These are phyloP conservation scores for Nakazawaea wickerhamii DNA, from an alignment of 805 yeast species.

Conservation along the genomic window DNA sequence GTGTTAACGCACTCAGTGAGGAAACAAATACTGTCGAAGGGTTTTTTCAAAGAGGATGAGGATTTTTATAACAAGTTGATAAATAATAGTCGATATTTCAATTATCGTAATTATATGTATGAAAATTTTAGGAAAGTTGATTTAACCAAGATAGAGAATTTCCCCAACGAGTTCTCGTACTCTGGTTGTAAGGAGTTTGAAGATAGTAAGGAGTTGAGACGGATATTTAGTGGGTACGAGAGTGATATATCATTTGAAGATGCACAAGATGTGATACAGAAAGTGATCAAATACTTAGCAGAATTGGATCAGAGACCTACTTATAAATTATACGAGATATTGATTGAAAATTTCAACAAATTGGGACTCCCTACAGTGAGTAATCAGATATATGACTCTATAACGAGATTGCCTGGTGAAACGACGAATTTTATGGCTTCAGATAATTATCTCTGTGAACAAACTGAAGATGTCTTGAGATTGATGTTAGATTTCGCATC, in stretches of 20 bases:
- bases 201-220: background rate
- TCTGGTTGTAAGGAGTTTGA: background rate
- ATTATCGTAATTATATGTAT: background rate
- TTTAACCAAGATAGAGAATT: slow-evolving; percentile 2
- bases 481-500: background rate
- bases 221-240: background rate
- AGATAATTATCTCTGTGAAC: slow-evolving; percentile 7
- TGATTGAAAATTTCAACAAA: slow-evolving; percentile 9
- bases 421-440: background rate
- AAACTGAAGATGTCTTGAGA: background rate
- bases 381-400: slow-evolving; percentile 2
- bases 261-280: background rate
- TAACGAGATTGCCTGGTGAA: slow-evolving; percentile 1
- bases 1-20: background rate
- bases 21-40: background rate
- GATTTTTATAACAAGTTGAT: background rate
- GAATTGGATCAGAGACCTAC: slow-evolving; percentile 2
- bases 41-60: background rate
- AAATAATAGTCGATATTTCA: slow-evolving; percentile 7
- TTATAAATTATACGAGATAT: background rate
- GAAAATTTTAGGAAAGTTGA: background rate
- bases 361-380: background rate
- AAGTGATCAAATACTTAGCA: background rate
- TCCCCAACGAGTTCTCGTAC: background rate
- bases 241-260: background rate